These are phyloP conservation scores for Fraxinus albicans DNA, from an alignment of 305 asterid species.

Conservation along the genomic window DNA sequence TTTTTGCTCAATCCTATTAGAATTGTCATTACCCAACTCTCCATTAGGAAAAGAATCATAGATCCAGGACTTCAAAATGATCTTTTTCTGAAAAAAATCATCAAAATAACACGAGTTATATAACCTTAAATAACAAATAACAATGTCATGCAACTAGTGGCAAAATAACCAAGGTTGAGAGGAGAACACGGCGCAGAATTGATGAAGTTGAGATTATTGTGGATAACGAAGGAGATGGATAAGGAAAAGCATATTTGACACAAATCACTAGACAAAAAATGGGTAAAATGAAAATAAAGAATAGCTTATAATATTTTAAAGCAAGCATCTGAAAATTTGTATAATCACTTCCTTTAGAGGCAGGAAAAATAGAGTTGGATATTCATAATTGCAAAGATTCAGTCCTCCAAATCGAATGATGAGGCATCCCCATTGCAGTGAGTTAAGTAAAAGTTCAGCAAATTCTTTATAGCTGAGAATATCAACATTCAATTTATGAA, in stretches of 20 bases:
- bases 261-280: background rate
- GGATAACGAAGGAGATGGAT: background rate
- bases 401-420: background rate
- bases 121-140: background rate
- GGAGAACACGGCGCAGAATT: background rate
- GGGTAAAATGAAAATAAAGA: background rate
- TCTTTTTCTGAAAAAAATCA: conserved; percentile 53
- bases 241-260: background rate
- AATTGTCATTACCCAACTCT: conserved; percentile 36
- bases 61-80: conserved; percentile 42
- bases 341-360: background rate
- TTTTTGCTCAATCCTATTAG: conserved; percentile 50
- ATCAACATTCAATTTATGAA: background rate
- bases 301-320: background rate
- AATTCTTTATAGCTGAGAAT: background rate
- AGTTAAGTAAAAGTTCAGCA: background rate
- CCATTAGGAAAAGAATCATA: conserved; percentile 44
- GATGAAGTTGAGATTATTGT: background rate
- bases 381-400: background rate
- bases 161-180: background rate
- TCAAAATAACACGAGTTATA: conserved; percentile 23
- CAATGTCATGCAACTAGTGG: background rate
- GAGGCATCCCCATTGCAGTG: background rate
- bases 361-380: background rate
- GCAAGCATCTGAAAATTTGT: background rate